These are phyloP conservation scores for Wickerhamomyces silvicola DNA, from an alignment of 805 yeast genomes.

Conservation along the genomic window DNA sequence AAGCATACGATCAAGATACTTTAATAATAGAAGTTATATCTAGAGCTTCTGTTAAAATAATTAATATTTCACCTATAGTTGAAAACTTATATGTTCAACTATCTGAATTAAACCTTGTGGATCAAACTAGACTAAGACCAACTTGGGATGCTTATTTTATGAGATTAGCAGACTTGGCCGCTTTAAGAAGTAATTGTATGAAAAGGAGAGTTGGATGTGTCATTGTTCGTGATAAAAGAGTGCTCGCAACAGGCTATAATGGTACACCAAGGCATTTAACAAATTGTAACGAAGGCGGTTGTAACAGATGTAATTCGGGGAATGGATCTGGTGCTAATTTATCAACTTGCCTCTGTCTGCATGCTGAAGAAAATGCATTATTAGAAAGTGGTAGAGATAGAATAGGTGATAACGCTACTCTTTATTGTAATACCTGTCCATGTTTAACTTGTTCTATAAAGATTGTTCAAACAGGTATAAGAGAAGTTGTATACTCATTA, in stretches of 20 bases:
- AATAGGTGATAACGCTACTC: constrained; percentile 52
- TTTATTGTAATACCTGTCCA: constrained; percentile 96
- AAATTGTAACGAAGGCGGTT: constrained; percentile 96
- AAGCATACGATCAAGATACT: constrained; percentile 20
- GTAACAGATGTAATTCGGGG: constrained; percentile 79
- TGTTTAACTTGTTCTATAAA: constrained; percentile 94
- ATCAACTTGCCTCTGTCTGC: constrained; percentile 85
- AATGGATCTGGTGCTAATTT: constrained; percentile 55
- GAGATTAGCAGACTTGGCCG: constrained; percentile 90
- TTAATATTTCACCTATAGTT: constrained; percentile 39
- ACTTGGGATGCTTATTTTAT: constrained; percentile 96
- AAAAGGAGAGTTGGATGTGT: constrained; percentile 97
- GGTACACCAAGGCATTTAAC: constrained; percentile 89
- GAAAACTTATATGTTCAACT: constrained; percentile 33
- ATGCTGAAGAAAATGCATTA: constrained; percentile 96
- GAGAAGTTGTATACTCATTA: constrained; percentile 89
- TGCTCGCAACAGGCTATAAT: constrained; percentile 93
- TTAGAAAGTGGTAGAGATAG: constrained; percentile 92
- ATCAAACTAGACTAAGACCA: constrained; percentile 68
- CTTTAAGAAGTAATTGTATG: constrained; percentile 92
- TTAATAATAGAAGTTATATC: constrained; percentile 35
- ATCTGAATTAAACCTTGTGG: constrained; percentile 35
- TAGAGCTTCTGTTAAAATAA: constrained; percentile 50
- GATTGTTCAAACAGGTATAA: constrained; percentile 87
- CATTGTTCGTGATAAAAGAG: constrained; percentile 76